Percentiles rank a stretch among this genome's conserved stretches.
These are phyloP conservation scores for Boletus patriciae DNA, from an alignment of 768 basidiomycete genomes.

Conservation along the genomic window DNA sequence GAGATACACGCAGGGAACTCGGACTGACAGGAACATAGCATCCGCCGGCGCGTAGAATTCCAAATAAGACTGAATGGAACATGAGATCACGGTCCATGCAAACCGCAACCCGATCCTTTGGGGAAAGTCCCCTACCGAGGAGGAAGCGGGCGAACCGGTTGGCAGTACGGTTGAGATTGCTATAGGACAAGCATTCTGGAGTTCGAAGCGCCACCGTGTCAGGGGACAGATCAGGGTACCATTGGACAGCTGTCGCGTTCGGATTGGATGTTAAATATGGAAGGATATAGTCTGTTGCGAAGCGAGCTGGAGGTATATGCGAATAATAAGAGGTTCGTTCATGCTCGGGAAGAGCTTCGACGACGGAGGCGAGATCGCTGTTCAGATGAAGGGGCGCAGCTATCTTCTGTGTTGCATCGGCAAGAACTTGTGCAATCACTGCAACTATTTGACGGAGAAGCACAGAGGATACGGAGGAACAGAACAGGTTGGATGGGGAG, in stretches of 20 bases:
- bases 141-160: slow-evolving; percentile 48
- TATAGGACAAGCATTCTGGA: slow-evolving; percentile 29
- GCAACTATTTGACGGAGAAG: slow-evolving; percentile 23
- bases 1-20: slow-evolving; percentile 12
- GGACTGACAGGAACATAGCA: slow-evolving; percentile 49
- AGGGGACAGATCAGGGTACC: slow-evolving; percentile 21
- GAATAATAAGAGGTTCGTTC: slow-evolving; percentile 11
- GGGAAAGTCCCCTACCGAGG: slow-evolving; percentile 33
- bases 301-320: slow-evolving; percentile 18
- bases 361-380: slow-evolving; percentile 16
- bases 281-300: slow-evolving; percentile 28
- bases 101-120: slow-evolving; percentile 45
- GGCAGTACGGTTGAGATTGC: slow-evolving; percentile 35
- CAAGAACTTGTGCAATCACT: neutral
- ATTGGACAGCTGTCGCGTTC: slow-evolving; percentile 19
- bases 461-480: slow-evolving; percentile 9
- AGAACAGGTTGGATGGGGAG: slow-evolving; percentile 14
- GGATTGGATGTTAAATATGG: slow-evolving; percentile 17
- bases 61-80: slow-evolving; percentile 46
- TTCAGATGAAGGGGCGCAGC: slow-evolving; percentile 6
- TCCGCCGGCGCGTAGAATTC: slow-evolving; percentile 47
- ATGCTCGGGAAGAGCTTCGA: slow-evolving; percentile 14
- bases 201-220: neutral
- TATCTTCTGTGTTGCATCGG: slow-evolving; percentile 11
- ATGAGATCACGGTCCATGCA: slow-evolving; percentile 43